phyloP scores from a whole-genome alignment of 805 yeast genomes.

The Candida hungchunana region DNA sequence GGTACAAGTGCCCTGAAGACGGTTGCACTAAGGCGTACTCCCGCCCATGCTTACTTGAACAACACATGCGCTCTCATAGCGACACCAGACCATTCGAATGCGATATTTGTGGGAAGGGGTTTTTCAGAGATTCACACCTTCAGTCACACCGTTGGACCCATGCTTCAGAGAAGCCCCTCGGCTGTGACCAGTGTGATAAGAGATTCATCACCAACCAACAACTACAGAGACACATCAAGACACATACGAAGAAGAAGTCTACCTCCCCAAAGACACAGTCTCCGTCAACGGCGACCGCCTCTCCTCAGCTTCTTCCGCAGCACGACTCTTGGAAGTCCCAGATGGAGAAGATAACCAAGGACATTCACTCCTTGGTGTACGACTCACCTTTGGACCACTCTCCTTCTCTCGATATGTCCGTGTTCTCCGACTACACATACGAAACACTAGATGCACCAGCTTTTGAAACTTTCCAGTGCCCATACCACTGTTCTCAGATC shows the following conservation, averaged over 20 bases:
- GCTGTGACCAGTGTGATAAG: slow-evolving; percentile 53
- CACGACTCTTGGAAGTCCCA: slow-evolving; percentile 3
- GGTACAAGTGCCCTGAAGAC: slow-evolving; percentile 39
- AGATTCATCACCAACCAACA: slow-evolving; percentile 60
- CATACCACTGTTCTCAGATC: slow-evolving; percentile 1
- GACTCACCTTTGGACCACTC: slow-evolving; percentile 9
- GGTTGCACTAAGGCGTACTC: slow-evolving; percentile 52
- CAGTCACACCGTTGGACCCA: slow-evolving; percentile 75
- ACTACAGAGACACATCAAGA: slow-evolving; percentile 52
- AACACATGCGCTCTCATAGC: slow-evolving; percentile 69
- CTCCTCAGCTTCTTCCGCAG: not conserved
- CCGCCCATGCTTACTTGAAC: slow-evolving; percentile 54
- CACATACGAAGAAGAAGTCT: slow-evolving; percentile 33
- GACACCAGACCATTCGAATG: slow-evolving; percentile 73
- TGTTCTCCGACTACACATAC: slow-evolving; percentile 1
- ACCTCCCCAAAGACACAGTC: not conserved
- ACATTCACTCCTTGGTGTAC: slow-evolving; percentile 9
- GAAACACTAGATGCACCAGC: not conserved
- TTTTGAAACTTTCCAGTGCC: slow-evolving; percentile 5
- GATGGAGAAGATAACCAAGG: slow-evolving; percentile 9
- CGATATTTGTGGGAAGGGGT: slow-evolving; percentile 53
- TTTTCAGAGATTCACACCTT: slow-evolving; percentile 72
- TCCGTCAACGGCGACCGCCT: slow-evolving; percentile 24
- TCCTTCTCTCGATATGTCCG: slow-evolving; percentile 6
- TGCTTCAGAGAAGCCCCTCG: slow-evolving; percentile 47